Evolutionary conservation across 2,329 filamentous ascomycete species (phyloP), one percentile per base, ranked within the genome.

Genomic region (Canariomyces notabilis): DNA sequence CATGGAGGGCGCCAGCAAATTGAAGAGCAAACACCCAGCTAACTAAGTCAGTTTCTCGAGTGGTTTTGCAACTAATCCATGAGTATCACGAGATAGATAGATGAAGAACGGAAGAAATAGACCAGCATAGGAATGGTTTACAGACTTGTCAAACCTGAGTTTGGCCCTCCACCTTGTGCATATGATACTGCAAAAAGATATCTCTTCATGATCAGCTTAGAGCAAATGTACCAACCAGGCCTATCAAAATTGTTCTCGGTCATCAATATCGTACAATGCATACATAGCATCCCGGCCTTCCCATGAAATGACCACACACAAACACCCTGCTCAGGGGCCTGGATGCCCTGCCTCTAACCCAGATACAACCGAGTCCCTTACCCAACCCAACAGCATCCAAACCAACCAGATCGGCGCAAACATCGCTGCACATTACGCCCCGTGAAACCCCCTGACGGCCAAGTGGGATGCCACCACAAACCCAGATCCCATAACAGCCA

Each of bases 1-100:
- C 0, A 69, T 70, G 22, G 78, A 82, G 47, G 78, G 75, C 2
- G 69, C 70, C 31, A 74, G 80, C 55, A 78, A 77, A 59, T 61
- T 87, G 39, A 71, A 73, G 52, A 73, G 55, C 43, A 57, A 49
- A 52, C 60, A 57, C 42, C 20, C 21, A 19, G 18, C 46, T 15
- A 50, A 50, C 32, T 48, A 22, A 50, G 7, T 14, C 15, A 32
- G 26, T 14, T 21, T 37, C n/a, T 15, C 16, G 16, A 3, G n/a
- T 34, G 5, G 14, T 4, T 15, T 7, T 7, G 34, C 20, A 34
- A 34, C 8, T 15, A n/a, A 21, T 21, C 3, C 15, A 14, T 37
- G 29, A 1, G 18, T 21, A 9, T 38, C 5, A 15, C 14, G 32
- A 20, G 5, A 34, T 26, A 47, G 15, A 47, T 3, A 20, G 8